Evolutionary conservation across 345 rosid genomes (phyloP).

Genomic region (Cardamine resedifolia): DNA sequence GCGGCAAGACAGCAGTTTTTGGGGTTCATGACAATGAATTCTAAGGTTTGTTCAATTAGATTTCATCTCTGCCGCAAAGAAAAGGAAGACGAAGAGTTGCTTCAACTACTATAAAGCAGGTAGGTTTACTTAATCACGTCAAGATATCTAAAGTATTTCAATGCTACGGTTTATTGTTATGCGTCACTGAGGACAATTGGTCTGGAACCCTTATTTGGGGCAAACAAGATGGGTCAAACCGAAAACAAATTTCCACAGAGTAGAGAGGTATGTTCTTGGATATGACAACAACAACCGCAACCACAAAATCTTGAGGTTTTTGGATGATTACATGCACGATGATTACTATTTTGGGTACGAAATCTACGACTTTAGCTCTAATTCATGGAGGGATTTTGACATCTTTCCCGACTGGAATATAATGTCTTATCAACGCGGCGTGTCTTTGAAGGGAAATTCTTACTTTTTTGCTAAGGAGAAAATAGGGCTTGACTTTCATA

Average conservation of each 20-base stretch:
- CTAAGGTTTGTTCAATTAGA: neutral
- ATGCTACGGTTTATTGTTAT: neutral
- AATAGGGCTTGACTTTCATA: too few species aligned
- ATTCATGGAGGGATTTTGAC: too few species aligned
- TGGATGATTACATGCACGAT: too few species aligned
- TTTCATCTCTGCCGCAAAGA: neutral
- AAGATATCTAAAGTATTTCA: too few species aligned
- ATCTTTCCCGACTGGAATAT: too few species aligned
- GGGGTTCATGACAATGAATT: neutral
- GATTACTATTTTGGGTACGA: too few species aligned
- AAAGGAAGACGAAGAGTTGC: neutral
- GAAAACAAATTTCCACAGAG: neutral
- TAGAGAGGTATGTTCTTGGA: neutral
- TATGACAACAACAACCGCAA: neutral
- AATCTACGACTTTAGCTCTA: too few species aligned
- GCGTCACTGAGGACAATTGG: neutral
- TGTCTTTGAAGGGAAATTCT: neutral
- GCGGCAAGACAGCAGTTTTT: neutral
- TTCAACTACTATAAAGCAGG: neutral
- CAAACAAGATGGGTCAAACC: neutral
- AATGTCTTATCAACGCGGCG: too few species aligned
- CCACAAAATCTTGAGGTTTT: neutral
- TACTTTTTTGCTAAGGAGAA: too few species aligned
- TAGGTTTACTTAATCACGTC: neutral
- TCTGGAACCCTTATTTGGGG: neutral